Conservation (phyloP, 169 alveolate species). For the Fabrea salina region DNA sequence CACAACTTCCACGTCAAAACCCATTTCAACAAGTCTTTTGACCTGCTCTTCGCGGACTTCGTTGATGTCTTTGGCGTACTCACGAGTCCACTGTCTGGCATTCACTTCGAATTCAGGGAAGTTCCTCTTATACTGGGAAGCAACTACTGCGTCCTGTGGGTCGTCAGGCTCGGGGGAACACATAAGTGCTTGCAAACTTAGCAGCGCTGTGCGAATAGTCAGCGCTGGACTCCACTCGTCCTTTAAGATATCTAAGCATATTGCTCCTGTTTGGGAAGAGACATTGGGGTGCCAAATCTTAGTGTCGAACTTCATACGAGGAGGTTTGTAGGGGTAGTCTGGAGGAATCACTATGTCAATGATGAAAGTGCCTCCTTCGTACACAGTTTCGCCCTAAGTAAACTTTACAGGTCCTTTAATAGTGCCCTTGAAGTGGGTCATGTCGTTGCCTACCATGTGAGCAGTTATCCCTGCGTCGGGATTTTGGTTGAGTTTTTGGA, state of each 20-base stretch:
- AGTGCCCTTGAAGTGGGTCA: conserved; percentile 87
- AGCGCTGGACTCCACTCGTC: conserved; percentile 98
- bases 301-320: conserved; percentile 92
- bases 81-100: conserved; percentile 76
- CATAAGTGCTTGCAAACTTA: conserved; percentile 72
- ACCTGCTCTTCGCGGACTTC: conserved; percentile 57
- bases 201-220: conserved; percentile 84
- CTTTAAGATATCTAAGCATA: conserved; percentile 93
- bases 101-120: conserved; percentile 52
- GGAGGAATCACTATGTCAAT: conserved; percentile 90
- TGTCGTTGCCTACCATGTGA: conserved; percentile 76
- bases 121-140: conserved; percentile 68
- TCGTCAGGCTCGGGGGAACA: conserved; percentile 83
- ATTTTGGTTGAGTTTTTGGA: conserved; percentile 1
- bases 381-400: conserved; percentile 88
- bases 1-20: conserved; percentile 59
- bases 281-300: conserved; percentile 97
- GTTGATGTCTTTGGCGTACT: conserved; percentile 62
- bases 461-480: conserved; percentile 62
- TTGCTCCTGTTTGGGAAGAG: conserved; percentile 93
- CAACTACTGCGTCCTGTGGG: conserved; percentile 84
- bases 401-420: conserved; percentile 82
- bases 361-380: conserved; percentile 90
- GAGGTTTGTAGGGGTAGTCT: conserved; percentile 94
- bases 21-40: conserved; percentile 70